Evolutionary conservation across 805 yeast species (phyloP).

Genomic region (Priceomyces fermenticarens): DNA sequence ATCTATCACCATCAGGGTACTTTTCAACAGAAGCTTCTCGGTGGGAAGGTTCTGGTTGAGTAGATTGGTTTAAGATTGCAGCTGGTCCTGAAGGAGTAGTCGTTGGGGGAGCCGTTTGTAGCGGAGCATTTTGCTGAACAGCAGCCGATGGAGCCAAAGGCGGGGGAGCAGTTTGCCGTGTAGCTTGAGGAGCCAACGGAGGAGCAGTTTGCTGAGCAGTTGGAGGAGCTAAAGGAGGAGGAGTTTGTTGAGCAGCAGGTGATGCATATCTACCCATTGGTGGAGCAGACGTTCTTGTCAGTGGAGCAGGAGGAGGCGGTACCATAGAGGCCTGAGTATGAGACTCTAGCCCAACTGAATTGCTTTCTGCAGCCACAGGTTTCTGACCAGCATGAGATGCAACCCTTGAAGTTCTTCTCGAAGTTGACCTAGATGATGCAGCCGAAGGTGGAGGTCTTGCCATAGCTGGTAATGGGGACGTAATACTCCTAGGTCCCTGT

Average conservation of each 20-base stretch:
- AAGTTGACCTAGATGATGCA: conserved; percentile 4
- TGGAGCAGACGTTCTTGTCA: conserved; percentile 26
- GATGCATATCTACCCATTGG: neutral
- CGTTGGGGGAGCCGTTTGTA: conserved; percentile 6
- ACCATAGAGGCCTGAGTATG: conserved; percentile 6
- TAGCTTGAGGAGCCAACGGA: conserved; percentile 2
- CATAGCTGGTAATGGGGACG: conserved; percentile 17
- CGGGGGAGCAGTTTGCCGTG: conserved; percentile 7
- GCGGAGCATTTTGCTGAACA: conserved; percentile 6
- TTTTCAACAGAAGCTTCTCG: conserved; percentile 6
- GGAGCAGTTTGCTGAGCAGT: conserved; percentile 10
- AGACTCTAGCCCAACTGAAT: conserved; percentile 16
- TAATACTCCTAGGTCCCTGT: conserved; percentile 6
- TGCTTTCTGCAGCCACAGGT: conserved; percentile 7
- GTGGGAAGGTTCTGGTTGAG: conserved; percentile 8
- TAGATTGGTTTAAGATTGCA: conserved; percentile 24
- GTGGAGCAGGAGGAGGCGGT: conserved; percentile 21
- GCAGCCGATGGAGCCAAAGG: conserved; percentile 14
- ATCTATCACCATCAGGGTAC: conserved; percentile 64
- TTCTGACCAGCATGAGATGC: conserved; percentile 4
- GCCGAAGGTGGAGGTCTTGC: conserved; percentile 7
- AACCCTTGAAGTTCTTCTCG: conserved; percentile 11
- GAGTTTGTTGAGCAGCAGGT: no score
- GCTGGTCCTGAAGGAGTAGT: conserved; percentile 21
- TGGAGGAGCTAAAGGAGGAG: conserved; percentile 7